Base-by-base conservation (phyloP, 73 alveolate species). In the Paramecium caudatum region DNA sequence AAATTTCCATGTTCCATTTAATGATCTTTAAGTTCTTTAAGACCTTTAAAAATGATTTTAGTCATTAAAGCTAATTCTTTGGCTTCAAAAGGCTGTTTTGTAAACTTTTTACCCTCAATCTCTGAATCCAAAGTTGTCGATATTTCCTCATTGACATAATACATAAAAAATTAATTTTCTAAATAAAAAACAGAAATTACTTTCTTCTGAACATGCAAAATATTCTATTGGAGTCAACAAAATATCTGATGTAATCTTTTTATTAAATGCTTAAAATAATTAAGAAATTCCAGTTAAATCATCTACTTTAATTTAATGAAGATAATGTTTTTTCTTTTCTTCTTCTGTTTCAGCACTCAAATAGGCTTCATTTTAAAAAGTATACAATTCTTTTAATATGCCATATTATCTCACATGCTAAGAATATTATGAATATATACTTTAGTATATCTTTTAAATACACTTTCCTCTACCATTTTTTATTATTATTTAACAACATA, bases 1-100 rank as follows among this genome's bases (percentile, higher is more conserved):
- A 86, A 47, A 63, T 86, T 86, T 61, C 93, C 93, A 37, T 86
- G 93, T 21, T 62, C 90, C 27, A 86, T 23, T 12, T 86, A 39
- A 23, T 41, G 36, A 19, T 49, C 85, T 62, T 63, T 30, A 13
- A 86, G 46, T 34, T 70, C 82, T 39, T 62, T 86, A 21, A 86
- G 30, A 9, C 61, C 74, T 63, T 46, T 86, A 65, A 86, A 86
- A 13, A 86, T 62, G 43, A 78, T 78, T 86, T 86, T 86, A 32
- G 65, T 34, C 17, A 86, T 21, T 17, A 78, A 62, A 33, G 86
- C 88, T 17, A 86, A 21, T 25, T 86, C 93, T 62, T 86, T 45
- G 30, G 90, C 43, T 46, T 86, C 63, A 62, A 86, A 86, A 62
- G 39, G 47, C 17, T 86, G 39, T 37, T 55, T 33, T n/a, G 36